Evolutionary conservation across 1,284 basidiomycete species (phyloP).

Genomic region (Phellinidium pouzarii): DNA sequence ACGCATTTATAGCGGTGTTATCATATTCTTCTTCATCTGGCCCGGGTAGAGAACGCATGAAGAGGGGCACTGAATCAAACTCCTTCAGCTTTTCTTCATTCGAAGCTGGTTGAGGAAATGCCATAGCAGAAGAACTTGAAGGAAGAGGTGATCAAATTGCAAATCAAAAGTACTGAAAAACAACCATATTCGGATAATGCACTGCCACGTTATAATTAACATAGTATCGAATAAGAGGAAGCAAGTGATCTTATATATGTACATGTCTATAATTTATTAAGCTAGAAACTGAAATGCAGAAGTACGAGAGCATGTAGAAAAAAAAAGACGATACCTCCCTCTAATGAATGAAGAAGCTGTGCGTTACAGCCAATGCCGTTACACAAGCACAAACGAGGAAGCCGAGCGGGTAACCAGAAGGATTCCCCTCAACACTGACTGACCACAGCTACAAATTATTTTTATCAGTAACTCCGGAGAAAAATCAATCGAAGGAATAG

Average conservation of each 20-base stretch:
- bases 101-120: conserved; percentile 29
- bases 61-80: conserved; percentile 69
- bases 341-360: conserved; percentile 70
- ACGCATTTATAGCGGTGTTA: conserved; percentile 69
- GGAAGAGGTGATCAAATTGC: too few species aligned
- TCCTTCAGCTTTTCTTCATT: conserved; percentile 43
- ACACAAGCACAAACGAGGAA: conserved; percentile 60
- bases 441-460: conserved; percentile 69
- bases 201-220: too few species aligned
- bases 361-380: conserved; percentile 55
- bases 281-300: too few species aligned
- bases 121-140: not conserved
- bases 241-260: too few species aligned
- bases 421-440: conserved; percentile 56
- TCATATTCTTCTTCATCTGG: conserved; percentile 42
- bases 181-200: too few species aligned
- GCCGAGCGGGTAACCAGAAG: conserved; percentile 65
- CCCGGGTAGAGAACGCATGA: conserved; percentile 85
- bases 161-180: too few species aligned
- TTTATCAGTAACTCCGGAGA: not conserved
- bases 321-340: conserved; percentile 1
- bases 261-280: too few species aligned
- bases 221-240: too few species aligned
- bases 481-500: not conserved
- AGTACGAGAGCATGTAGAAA: not conserved